A percentile compares a stretch with the other conserved stretches of the same genome.
Conservation (phyloP, 2,329 filamentous ascomycete species). For the Zalaria obscura region DNA sequence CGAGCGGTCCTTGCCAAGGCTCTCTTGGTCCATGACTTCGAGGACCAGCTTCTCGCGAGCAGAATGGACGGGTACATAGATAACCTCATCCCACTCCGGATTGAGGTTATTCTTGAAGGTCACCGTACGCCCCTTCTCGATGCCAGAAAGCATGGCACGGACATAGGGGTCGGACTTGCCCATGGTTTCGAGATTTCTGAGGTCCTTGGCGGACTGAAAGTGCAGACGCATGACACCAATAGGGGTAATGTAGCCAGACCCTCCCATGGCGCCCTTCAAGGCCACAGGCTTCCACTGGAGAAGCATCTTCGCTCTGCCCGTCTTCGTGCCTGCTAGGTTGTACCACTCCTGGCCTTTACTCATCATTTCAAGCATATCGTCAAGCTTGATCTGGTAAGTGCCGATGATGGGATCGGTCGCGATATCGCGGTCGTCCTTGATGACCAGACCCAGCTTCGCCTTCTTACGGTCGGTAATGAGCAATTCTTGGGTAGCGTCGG, state of each 20-base stretch:
- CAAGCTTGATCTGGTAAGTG: slow-evolving; percentile 87
- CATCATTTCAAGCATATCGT: slow-evolving; percentile 84
- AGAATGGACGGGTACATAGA: slow-evolving; percentile 85
- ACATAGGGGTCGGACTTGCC: slow-evolving; percentile 96
- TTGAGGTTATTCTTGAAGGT: slow-evolving; percentile 94
- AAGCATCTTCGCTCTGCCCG: slow-evolving; percentile 77
- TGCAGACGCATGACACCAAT: slow-evolving; percentile 93
- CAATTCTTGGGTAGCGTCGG: slow-evolving; percentile 83
- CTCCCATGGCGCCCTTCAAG: slow-evolving; percentile 59
- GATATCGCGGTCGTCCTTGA: slow-evolving; percentile 92
- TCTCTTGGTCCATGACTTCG: slow-evolving; percentile 96
- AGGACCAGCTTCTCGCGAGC: slow-evolving; percentile 68
- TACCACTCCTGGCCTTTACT: slow-evolving; percentile 95
- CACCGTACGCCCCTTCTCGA: slow-evolving; percentile 83
- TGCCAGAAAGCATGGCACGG: slow-evolving; percentile 73
- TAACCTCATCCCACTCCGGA: slow-evolving; percentile 88
- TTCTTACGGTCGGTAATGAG: slow-evolving; percentile 87
- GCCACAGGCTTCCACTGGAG: slow-evolving; percentile 93
- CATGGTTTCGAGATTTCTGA: slow-evolving; percentile 87
- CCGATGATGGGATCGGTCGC: slow-evolving; percentile 71
- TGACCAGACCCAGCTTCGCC: slow-evolving; percentile 76
- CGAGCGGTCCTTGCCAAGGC: slow-evolving; percentile 76
- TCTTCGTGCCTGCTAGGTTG: slow-evolving; percentile 66
- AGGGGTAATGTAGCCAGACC: slow-evolving; percentile 80
- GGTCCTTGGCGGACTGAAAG: slow-evolving; percentile 66